Base-by-base conservation (phyloP, 768 basidiomycete genomes). In the Sporobolomyces roseus region DNA sequence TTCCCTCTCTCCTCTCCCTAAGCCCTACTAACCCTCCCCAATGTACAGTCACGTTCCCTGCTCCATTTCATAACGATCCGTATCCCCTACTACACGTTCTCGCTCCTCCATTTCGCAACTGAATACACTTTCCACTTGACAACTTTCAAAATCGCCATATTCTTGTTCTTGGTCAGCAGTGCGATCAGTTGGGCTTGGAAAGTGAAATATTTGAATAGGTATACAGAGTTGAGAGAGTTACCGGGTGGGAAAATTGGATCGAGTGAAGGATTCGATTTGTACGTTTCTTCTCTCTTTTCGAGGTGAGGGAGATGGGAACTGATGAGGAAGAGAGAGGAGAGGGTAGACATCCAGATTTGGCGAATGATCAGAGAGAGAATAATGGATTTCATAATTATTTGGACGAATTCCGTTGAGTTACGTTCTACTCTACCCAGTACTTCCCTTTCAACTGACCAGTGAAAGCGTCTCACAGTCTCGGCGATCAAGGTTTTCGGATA, bases 401-500 rank as follows among this genome's bases (percentile, higher is more conserved):
- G 32, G 94, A 98, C 77, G 96, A 99, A 76, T 98, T 99, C 77
- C 79, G 98, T 62, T 33, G 38, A 48, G 29, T 14, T 30, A 19
- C 7, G 30, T n/a, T 27, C 16, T 53, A 17, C 46, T 35, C 10
- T 1, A 16, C 25, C 10, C 16, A 4, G 25, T 19, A 1, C 32
- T 61, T 16, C 14, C 33, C 25, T 3, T 35, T 3, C 21, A n/a
- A n/a, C n/a, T n/a, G n/a, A n/a, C n/a, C n/a, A n/a, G n/a, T n/a
- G n/a, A n/a, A n/a, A n/a, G n/a, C 13, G 25, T 5, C 4, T 32
- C 49, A n/a, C 53, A 76, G 75, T 77, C 35, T 88, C 93, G 74
- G 96, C 96, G 16, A 90, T 99, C 64, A 85, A 93, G 53, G 90
- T 99, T 14, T 99, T 99, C 75, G 96, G 96, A 25, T 98, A 98